Conservation (phyloP, 495 filamentous ascomycete genomes). For the Penicillium longicatenatum region DNA sequence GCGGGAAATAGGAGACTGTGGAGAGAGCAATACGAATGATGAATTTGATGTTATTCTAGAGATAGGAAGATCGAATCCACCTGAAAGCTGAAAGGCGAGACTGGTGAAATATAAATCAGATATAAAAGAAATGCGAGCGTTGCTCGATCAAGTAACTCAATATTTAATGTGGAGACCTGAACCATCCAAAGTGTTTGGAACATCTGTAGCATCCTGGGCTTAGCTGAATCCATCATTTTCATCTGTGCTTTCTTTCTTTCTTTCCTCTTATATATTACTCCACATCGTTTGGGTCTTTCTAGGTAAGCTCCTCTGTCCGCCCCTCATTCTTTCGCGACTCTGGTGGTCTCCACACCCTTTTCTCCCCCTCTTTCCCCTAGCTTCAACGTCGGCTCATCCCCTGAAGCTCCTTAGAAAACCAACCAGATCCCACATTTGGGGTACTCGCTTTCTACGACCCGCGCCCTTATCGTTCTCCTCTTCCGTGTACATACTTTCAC, state of each 20-base stretch:
- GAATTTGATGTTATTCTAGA: not conserved
- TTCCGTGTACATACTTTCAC: conserved; percentile 28
- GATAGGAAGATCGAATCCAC: no score
- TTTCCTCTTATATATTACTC: conserved; percentile 4
- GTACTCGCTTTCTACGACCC: conserved; percentile 15
- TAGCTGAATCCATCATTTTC: not conserved
- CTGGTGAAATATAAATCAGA: no score
- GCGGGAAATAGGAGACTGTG: no score
- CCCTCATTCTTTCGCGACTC: conserved; percentile 17
- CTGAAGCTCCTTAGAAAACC: conserved; percentile 6
- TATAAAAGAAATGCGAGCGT: no score
- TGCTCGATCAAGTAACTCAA: not conserved
- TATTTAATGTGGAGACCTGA: not conserved
- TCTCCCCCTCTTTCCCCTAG: conserved; percentile 16
- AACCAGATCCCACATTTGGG: not conserved
- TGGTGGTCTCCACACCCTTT: conserved; percentile 21
- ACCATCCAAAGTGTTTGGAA: not conserved
- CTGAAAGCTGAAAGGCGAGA: no score
- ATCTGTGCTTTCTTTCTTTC: conserved; percentile 11
- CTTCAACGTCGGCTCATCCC: conserved; percentile 11
- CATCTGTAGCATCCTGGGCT: not conserved
- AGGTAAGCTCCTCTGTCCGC: conserved; percentile 7
- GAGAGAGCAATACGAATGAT: not conserved
- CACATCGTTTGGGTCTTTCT: not conserved
- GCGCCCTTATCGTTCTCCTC: conserved; percentile 16